Conservation (phyloP, 192 early-diverging fungal genomes). For the Backusella tarrabulga region DNA sequence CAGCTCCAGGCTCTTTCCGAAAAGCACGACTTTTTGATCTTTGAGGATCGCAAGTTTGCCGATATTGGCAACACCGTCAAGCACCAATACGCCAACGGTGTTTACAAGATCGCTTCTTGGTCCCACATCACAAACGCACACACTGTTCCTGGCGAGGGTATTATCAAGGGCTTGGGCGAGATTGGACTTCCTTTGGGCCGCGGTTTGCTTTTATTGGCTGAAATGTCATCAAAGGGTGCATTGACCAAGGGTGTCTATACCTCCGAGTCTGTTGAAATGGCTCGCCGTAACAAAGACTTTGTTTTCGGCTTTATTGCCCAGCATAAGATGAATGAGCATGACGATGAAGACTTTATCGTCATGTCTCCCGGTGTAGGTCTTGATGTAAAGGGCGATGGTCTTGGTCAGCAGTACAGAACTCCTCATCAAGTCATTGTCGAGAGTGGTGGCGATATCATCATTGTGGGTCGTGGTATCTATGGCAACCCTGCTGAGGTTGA, state of each 20-base stretch:
- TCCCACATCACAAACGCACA: constrained; percentile 97
- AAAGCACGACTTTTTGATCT: constrained; percentile 95
- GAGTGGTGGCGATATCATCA: constrained; percentile 92
- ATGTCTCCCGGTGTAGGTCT: constrained; percentile 96
- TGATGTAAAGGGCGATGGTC: constrained; percentile 74
- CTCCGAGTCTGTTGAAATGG: constrained; percentile 82
- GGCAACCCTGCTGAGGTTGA: constrained; percentile 71
- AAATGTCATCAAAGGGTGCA: constrained; percentile 95
- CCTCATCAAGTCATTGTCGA: constrained; percentile 84
- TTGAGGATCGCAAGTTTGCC: constrained; percentile 99
- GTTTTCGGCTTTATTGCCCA: constrained; percentile 94
- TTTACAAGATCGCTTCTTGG: constrained; percentile 94
- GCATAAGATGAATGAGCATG: constrained; percentile 55
- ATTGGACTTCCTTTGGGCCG: constrained; percentile 80
- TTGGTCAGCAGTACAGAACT: constrained; percentile 96
- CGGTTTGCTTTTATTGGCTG: constrained; percentile 86
- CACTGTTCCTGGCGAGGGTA: constrained; percentile 92
- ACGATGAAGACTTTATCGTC: constrained; percentile 85
- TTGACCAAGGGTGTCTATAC: constrained; percentile 86
- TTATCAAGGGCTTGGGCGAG: constrained; percentile 88
- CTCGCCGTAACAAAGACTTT: constrained; percentile 82
- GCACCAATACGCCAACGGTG: constrained; percentile 86
- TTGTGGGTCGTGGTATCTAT: constrained; percentile 98
- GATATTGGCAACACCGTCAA: constrained; percentile 99
- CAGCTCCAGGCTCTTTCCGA: constrained; percentile 71